Conservation (phyloP, 2,329 filamentous ascomycete species). For the Penicillium sp. region DNA sequence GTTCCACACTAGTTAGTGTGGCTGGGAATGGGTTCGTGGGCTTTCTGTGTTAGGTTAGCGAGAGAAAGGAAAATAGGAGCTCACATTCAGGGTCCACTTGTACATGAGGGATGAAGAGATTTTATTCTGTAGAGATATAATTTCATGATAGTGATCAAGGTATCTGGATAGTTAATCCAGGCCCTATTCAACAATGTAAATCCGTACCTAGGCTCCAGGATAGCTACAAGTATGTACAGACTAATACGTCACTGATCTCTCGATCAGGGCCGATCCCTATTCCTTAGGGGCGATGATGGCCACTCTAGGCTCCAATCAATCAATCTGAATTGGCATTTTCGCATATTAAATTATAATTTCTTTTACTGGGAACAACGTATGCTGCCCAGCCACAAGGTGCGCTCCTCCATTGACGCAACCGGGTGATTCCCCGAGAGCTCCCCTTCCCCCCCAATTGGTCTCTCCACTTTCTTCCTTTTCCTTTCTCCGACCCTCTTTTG, state of each 20-base stretch:
- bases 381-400: slow-evolving; percentile 20
- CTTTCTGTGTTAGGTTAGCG: not conserved
- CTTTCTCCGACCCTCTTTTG: not conserved
- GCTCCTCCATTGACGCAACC: slow-evolving; percentile 27
- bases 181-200: not conserved
- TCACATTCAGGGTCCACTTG: not conserved
- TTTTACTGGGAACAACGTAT: not conserved
- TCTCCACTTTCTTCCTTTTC: slow-evolving; percentile 11
- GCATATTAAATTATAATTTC: not conserved
- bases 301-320: not conserved
- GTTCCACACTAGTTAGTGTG: slow-evolving; percentile 4
- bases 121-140: too few relatives aligned
- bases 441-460: slow-evolving; percentile 8
- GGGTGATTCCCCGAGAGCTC: slow-evolving; percentile 6
- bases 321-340: not conserved
- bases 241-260: slow-evolving; percentile 26
- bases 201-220: not conserved
- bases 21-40: not conserved
- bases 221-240: not conserved
- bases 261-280: slow-evolving; percentile 17
- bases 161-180: not conserved
- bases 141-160: too few relatives aligned
- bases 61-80: not conserved
- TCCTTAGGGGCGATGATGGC: not conserved
- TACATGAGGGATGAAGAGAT: too few relatives aligned